Evolutionary conservation across 208 protist genomes (phyloP).

Genomic region (Leptomonas seymouri): DNA sequence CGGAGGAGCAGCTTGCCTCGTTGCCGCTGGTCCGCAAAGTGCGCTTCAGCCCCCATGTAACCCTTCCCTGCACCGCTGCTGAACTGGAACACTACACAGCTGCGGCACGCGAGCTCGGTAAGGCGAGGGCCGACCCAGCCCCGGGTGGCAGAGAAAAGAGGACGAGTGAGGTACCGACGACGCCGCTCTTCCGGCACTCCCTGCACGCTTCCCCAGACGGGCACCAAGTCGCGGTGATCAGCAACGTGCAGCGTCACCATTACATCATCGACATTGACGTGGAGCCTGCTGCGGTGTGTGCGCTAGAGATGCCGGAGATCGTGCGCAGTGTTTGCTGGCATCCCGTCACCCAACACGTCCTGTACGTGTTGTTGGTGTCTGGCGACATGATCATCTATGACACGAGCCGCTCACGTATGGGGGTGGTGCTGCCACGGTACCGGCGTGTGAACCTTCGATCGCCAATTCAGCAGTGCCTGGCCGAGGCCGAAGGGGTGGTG

Average conservation of each 20-base stretch:
- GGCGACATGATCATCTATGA: constrained; percentile 53
- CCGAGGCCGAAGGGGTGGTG: neutral
- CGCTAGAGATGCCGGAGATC: constrained; percentile 51
- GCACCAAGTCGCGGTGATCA: constrained; percentile 57
- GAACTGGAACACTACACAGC: constrained; percentile 20
- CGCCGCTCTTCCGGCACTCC: constrained; percentile 41
- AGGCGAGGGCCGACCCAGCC: neutral
- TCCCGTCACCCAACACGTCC: constrained; percentile 26
- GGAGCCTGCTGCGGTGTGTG: constrained; percentile 44
- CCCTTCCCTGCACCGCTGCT: constrained; percentile 12
- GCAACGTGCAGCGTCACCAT: constrained; percentile 50
- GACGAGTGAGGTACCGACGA: neutral
- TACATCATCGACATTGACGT: constrained; percentile 62
- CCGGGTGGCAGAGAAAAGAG: no score
- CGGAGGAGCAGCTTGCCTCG: constrained; percentile 38
- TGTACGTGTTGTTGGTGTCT: constrained; percentile 60
- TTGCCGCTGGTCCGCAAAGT: constrained; percentile 40
- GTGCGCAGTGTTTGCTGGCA: constrained; percentile 78
- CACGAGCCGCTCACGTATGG: constrained; percentile 31
- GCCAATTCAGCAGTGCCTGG: constrained; percentile 24
- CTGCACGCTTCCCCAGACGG: constrained; percentile 62
- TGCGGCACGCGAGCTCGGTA: neutral
- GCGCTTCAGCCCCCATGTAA: constrained; percentile 27
- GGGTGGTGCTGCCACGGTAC: constrained; percentile 41
- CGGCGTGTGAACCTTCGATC: constrained; percentile 32